Percentiles rank a stretch among this genome's conserved stretches.
Conservation (phyloP, 163 green algal genomes). For the Scenedesmus sp. region DNA sequence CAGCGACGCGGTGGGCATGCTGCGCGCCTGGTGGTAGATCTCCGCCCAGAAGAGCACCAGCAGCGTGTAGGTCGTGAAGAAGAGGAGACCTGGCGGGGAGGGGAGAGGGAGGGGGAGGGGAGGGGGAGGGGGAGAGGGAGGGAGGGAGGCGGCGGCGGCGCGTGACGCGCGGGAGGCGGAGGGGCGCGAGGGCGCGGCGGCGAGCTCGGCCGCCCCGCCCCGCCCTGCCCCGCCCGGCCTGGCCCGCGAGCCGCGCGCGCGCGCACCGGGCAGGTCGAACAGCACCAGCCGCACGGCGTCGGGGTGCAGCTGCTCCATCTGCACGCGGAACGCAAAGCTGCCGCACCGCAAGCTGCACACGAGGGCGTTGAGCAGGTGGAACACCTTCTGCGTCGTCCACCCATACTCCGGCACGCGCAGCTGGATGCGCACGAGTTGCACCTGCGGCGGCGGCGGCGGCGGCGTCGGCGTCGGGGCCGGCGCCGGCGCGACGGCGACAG, state of each 20-base stretch:
- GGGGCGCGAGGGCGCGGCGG: no score
- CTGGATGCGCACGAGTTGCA: conserved; percentile 96
- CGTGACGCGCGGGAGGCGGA: no score
- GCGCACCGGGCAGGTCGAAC: conserved; percentile 85
- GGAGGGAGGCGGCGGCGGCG: no score
- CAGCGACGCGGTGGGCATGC: conserved; percentile 80
- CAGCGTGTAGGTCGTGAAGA: conserved; percentile 98
- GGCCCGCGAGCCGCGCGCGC: no score
- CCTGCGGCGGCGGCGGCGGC: conserved; percentile 52
- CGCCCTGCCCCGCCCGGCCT: no score
- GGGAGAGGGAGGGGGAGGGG: no score
- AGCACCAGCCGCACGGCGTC: conserved; percentile 73
- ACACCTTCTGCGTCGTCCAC: conserved; percentile 99
- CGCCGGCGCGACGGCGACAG: no score
- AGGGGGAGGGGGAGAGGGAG: no score
- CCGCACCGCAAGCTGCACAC: conserved; percentile 79
- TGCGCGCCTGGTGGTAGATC: conserved; percentile 97
- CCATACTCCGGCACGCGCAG: conserved; percentile 95
- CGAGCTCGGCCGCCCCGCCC: no score
- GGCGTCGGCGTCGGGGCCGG: neutral
- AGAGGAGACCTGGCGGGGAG: conserved; percentile 83
- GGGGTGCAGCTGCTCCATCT: conserved; percentile 66
- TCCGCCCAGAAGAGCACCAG: conserved; percentile 99
- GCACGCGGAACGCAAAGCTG: conserved; percentile 83
- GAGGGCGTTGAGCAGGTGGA: conserved; percentile 96